Evolutionary conservation across 331 rosid species (phyloP).

Genomic region (Dryas integrifolia): DNA sequence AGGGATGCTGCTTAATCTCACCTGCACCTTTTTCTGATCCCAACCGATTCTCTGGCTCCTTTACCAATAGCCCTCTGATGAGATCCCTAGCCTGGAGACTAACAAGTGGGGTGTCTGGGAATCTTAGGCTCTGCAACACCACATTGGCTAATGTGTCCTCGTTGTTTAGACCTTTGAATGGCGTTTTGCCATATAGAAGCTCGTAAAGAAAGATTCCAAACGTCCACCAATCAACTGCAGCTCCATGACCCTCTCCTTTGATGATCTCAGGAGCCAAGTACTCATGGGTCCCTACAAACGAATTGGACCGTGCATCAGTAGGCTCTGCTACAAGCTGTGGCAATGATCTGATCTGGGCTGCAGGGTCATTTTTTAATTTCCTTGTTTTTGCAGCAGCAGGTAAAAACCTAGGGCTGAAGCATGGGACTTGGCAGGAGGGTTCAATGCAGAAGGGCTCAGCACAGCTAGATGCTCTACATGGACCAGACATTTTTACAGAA

Average conservation of each 20-base stretch:
- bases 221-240: slow-evolving; percentile 98
- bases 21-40: slow-evolving; percentile 92
- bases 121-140: slow-evolving; percentile 65
- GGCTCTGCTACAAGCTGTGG: slow-evolving; percentile 95
- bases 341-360: slow-evolving; percentile 63
- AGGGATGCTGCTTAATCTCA: slow-evolving; percentile 90
- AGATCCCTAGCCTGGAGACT: slow-evolving; percentile 83
- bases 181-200: slow-evolving; percentile 75
- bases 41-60: slow-evolving; percentile 80
- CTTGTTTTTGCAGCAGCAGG: slow-evolving; percentile 68
- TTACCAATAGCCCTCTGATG: slow-evolving; percentile 71
- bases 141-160: slow-evolving; percentile 82
- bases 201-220: slow-evolving; percentile 86
- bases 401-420: slow-evolving; percentile 83
- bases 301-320: slow-evolving; percentile 81
- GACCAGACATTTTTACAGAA: slow-evolving; percentile 61
- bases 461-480: slow-evolving; percentile 66
- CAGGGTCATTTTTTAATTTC: slow-evolving; percentile 53
- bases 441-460: slow-evolving; percentile 83
- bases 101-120: slow-evolving; percentile 65
- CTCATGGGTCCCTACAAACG: slow-evolving; percentile 91
- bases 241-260: slow-evolving; percentile 91
- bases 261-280: slow-evolving; percentile 92
- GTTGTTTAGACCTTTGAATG: slow-evolving; percentile 69
- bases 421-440: slow-evolving; percentile 86